Percentiles rank a stretch among this genome's conserved stretches.
Conservation (phyloP, 768 basidiomycete species). For the Lentinula aciculospora region DNA sequence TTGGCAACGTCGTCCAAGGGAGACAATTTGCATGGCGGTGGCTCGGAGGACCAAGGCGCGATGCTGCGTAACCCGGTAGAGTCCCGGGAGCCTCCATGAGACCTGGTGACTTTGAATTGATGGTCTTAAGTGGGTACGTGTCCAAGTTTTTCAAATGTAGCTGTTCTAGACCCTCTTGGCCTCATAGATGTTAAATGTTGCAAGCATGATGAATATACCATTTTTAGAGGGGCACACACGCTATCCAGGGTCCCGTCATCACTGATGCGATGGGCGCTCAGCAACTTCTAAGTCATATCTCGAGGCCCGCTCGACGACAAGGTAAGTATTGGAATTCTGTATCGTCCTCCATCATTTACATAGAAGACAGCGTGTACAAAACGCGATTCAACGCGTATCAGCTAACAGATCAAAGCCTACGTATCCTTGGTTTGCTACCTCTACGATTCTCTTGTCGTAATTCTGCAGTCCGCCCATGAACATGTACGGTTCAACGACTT, state of each 20-base stretch:
- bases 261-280: no score
- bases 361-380: not conserved
- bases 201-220: no score
- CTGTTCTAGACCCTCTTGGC: no score
- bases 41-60: not conserved
- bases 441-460: slow-evolving; percentile 3
- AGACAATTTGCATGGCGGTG: not conserved
- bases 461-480: slow-evolving; percentile 10
- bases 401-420: slow-evolving; percentile 10
- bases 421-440: slow-evolving; percentile 10
- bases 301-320: no score
- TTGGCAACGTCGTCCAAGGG: not conserved
- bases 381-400: not conserved
- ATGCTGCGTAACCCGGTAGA: not conserved
- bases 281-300: no score
- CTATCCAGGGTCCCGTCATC: no score
- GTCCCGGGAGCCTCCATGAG: not conserved
- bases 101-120: no score
- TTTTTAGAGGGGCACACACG: no score
- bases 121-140: no score
- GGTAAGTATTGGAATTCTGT: no score
- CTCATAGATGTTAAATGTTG: no score
- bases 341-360: not conserved
- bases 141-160: no score
- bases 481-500: slow-evolving; percentile 9